Conservation (phyloP, 495 filamentous ascomycete genomes). For the Tuber borchii region DNA sequence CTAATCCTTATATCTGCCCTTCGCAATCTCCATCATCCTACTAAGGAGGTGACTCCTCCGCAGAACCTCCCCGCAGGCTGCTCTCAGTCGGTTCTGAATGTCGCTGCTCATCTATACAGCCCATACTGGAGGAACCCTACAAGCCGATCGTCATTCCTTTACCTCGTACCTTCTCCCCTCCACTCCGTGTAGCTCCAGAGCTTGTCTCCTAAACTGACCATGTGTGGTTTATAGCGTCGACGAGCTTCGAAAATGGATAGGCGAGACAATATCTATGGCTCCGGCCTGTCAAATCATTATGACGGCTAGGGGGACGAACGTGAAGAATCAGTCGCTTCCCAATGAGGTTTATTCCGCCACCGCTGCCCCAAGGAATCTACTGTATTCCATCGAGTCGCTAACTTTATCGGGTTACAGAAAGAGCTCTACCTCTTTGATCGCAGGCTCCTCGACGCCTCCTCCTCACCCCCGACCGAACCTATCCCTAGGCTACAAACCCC, state of each 20-base stretch:
- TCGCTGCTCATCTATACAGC: conserved; percentile 62
- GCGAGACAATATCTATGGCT: conserved; percentile 53
- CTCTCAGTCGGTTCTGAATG: conserved; percentile 45
- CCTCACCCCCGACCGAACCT: conserved; percentile 19
- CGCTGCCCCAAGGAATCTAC: neutral
- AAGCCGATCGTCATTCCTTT: conserved; percentile 55
- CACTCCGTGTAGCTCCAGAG: neutral
- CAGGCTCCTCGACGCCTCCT: conserved; percentile 28
- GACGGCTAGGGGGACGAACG: conserved; percentile 62
- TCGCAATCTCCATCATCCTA: neutral
- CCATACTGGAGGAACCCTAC: conserved; percentile 60
- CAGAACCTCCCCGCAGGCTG: conserved; percentile 2
- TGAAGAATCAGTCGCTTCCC: conserved; percentile 58
- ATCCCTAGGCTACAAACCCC: conserved; percentile 29
- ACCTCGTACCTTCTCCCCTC: conserved; percentile 50
- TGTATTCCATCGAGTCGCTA: neutral
- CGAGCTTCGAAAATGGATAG: conserved; percentile 61
- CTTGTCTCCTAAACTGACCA: conserved; percentile 19
- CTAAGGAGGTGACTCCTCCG: neutral
- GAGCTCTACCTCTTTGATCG: conserved; percentile 42
- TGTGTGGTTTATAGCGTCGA: conserved; percentile 50
- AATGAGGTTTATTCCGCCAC: conserved; percentile 51
- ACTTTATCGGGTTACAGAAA: conserved; percentile 21
- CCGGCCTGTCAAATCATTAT: conserved; percentile 61
- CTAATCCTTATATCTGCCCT: neutral